Base-by-base conservation (phyloP, 768 basidiomycete species). In the Boletus rubescentipes region DNA sequence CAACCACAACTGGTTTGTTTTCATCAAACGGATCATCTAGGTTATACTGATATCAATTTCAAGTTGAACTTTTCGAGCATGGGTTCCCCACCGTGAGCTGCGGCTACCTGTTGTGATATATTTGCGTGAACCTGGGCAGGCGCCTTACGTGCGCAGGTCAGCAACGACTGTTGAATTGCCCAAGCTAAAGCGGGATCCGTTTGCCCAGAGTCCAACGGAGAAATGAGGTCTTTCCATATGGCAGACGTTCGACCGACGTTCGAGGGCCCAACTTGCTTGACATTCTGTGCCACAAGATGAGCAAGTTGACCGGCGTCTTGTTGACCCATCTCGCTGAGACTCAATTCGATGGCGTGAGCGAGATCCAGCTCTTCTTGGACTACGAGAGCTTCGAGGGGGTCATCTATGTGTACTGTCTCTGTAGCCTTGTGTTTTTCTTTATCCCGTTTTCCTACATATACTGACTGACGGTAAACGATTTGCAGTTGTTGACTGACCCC, bases 311-410 rank as follows among this genome's bases (percentile, higher is more conserved):
- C 23, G 30, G 31, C 52, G 23, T 54, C 49, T 6, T 47, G 51
- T 18, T 58, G 53, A 20, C 37, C 41, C 23, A 56, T 40, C 42
- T 73, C 71, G 29, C 52, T 47, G 36, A 83, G 62, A 50, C 80
- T 84, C 34, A 77, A 73, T 61, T 73, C 72, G 20, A 84, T 75
- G 10, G 81, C 81, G 36, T 60, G 67, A 15, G 75, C 73, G 18
- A 83, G 56, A 16, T 81, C 77, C 9, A 64, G 55, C 16, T 76
- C 77, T 57, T 81, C 80, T 49, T 65, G 63, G 16, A 57, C 49
- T 20, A 37, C 55, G 29, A 68, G 57, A 23, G 57, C 55, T 32
- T 50, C 56, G n/a, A 58, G 51, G 16, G 54, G 48, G 8, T 61
- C 50, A 16, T 58, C 56, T 37, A 53, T 37, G 32, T 59, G 51